Evolutionary conservation across 2,329 filamentous ascomycete genomes (phyloP), one percentile per base, ranked within the genome.

Genomic region (Xylaria sp.): DNA sequence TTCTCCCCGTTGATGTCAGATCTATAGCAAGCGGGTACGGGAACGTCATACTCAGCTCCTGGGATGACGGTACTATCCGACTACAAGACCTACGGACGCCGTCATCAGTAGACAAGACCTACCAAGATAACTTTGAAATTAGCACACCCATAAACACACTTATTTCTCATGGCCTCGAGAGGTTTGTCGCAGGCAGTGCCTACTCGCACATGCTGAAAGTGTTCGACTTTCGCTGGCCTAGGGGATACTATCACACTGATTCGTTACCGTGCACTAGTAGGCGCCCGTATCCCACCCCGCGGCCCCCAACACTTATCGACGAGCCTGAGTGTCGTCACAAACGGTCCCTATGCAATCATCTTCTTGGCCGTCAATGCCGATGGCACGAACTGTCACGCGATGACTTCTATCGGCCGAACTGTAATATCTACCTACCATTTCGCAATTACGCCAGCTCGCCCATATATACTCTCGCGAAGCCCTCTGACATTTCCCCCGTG

Each of bases 201-300:
- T 74, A 75, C 15, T 75, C 76, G 3, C 74, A 79, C 0, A 75
- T 77, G 9, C 64, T 87, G 57, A 81, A 83, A 55, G 71, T 85
- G 33, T 86, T 86, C 61, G 84, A 87, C 75, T 83, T 84, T 57
- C 82, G 84, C 11, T 82, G 80, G 74, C 72, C 79, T 0, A 81
- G 74, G 64, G 66, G 73, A 2, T 86, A 86, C 65, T 73, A 80
- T 57, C 79, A 86, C 72, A 82, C 81, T 2, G 74, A 78, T 3
- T 80, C 77, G 4, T 74, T 85, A 11, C 76, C 82, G 0, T 87
- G 84, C 68, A 75, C 78, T 5, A 61, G 56, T 6, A 64, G 70
- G 3, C 60, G 60, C 5, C 82, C 83, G 0, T 75, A 69, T 61
- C 79, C 75, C 33, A 43, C n/a, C 12, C 77, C 78, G 0, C 72